These are phyloP conservation scores for Panaeolus papilionaceus DNA, from an alignment of 768 basidiomycete species.

Conservation along the genomic window DNA sequence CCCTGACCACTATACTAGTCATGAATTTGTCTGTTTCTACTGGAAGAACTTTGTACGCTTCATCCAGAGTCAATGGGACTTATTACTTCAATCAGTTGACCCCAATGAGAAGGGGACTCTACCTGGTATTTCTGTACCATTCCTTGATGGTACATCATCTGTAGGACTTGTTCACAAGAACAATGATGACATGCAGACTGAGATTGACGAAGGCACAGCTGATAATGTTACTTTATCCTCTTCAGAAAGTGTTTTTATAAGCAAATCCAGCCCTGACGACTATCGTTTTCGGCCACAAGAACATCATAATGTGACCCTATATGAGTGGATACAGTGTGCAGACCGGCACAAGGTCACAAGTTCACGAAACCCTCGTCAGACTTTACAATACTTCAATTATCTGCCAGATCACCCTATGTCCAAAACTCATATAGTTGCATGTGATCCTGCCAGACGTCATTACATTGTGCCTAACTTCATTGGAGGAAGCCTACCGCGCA, in stretches of 20 bases:
- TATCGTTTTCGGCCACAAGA: constrained; percentile 8
- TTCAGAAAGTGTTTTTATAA: too few species aligned
- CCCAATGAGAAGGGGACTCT: too few species aligned
- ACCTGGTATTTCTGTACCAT: too few species aligned
- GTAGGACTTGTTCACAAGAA: too few species aligned
- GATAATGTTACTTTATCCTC: too few species aligned
- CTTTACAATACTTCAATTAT: constrained; percentile 20
- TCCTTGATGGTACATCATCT: too few species aligned
- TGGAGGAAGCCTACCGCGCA: constrained; percentile 33
- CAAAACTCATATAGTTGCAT: constrained; percentile 28
- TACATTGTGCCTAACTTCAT: constrained; percentile 34
- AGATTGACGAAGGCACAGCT: too few species aligned
- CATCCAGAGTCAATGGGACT: constrained; percentile 26
- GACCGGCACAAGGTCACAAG: too few species aligned
- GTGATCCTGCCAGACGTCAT: constrained; percentile 6
- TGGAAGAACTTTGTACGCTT: constrained; percentile 40
- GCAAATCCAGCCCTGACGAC: constrained; percentile 28
- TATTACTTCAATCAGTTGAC: too few species aligned
- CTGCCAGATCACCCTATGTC: constrained; percentile 29
- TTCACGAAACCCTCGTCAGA: too few species aligned
- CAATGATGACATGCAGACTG: too few species aligned
- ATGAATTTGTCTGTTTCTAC: constrained; percentile 38
- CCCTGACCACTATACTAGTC: constrained; percentile 47
- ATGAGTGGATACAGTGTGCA: constrained; percentile 17
- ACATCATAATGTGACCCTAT: neutral